Percentiles rank a stretch among this genome's conserved stretches.
phyloP scores from a whole-genome alignment of 208 protist genomes.

The Vickermania spadyakhi region DNA sequence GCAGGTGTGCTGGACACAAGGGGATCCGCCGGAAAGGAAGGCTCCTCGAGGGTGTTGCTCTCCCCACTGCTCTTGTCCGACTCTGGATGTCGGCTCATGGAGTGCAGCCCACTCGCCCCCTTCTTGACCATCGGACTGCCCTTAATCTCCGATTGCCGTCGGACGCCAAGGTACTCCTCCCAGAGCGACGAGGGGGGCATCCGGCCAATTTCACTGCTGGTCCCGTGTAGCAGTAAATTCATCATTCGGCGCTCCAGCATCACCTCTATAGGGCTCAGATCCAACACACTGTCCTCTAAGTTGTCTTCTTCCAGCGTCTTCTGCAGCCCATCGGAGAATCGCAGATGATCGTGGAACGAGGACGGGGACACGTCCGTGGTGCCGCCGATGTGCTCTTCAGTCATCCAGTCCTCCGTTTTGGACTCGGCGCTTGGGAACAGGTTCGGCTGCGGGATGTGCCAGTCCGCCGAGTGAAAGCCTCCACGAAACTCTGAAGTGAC shows the following conservation, averaged over 20 bases:
- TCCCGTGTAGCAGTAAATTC: not conserved
- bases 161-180: not conserved
- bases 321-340: not conserved
- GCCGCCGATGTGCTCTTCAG: not conserved
- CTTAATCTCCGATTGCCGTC: not conserved
- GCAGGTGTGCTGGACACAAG: not conserved
- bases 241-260: not conserved
- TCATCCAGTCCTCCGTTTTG: not conserved
- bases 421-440: not conserved
- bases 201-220: not conserved
- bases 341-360: not conserved
- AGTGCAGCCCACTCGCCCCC: not conserved
- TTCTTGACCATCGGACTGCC: not conserved
- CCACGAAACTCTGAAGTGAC: constrained; percentile 18
- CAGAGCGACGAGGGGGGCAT: not conserved
- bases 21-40: not conserved
- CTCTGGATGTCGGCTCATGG: not conserved
- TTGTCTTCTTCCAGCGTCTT: not conserved
- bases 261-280: not conserved
- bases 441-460: constrained; percentile 2
- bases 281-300: not conserved
- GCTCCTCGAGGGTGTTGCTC: not conserved
- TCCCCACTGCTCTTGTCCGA: not conserved
- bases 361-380: not conserved
- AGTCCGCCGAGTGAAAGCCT: constrained; percentile 22